These are phyloP conservation scores for Xenoacremonium recifei DNA, from an alignment of 2,329 filamentous ascomycete species.

Conservation along the genomic window DNA sequence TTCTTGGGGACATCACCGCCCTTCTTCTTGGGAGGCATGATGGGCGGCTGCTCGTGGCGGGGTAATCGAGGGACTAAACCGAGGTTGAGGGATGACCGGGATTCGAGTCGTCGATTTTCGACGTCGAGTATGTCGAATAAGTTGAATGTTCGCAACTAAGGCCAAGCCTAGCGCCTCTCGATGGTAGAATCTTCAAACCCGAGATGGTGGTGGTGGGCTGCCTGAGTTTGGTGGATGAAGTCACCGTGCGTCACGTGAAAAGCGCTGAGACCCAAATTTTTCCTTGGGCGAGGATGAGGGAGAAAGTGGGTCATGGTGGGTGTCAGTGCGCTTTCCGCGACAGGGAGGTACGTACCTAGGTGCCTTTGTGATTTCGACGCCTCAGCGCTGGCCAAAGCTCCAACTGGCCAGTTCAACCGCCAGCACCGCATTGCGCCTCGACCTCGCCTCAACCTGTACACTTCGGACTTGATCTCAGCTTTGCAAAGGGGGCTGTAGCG, in stretches of 20 bases:
- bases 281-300: conserved; percentile 6
- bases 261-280: conserved; percentile 14
- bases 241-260: conserved; percentile 26
- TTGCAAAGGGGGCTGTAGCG: not conserved
- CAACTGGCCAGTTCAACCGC: conserved; percentile 26
- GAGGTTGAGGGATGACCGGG: conserved; percentile 7
- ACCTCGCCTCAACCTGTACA: not conserved
- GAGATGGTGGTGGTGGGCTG: conserved; percentile 26
- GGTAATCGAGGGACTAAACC: conserved; percentile 21
- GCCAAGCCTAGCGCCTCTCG: conserved; percentile 13
- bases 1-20: conserved; percentile 53
- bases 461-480: not conserved
- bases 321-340: not conserved
- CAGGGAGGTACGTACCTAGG: conserved; percentile 21
- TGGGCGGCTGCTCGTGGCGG: conserved; percentile 44
- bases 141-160: no score
- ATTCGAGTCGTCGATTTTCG: conserved; percentile 4
- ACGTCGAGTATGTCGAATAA: conserved; percentile 13
- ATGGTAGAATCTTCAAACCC: conserved; percentile 19
- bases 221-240: conserved; percentile 27
- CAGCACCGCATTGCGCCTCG: not conserved
- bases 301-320: not conserved
- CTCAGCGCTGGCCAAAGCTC: conserved; percentile 18
- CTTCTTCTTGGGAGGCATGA: conserved; percentile 65
- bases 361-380: not conserved